Percentiles rank a stretch among this genome's conserved stretches.
Conservation (phyloP, 306 rosid species). For the Gastrolobium villosum region DNA sequence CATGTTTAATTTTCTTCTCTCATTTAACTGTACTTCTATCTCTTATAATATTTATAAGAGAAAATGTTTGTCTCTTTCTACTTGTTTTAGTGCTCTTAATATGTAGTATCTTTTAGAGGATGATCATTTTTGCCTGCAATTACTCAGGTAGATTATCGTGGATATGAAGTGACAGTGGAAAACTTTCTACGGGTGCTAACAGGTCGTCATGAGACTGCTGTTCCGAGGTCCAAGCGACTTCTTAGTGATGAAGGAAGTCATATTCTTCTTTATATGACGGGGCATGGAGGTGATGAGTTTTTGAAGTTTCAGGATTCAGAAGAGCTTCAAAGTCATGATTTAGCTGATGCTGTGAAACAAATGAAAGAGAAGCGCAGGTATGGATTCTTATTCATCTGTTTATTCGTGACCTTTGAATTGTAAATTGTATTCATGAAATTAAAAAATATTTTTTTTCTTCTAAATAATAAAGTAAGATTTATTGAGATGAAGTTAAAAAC, state of each 20-base stretch:
- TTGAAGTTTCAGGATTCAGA: constrained; percentile 97
- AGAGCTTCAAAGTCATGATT: constrained; percentile 99
- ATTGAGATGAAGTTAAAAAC: not conserved
- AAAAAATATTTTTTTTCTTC: not conserved
- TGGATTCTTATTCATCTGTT: constrained; percentile 39
- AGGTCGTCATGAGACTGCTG: constrained; percentile 90
- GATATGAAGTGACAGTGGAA: constrained; percentile 95
- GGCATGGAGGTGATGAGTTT: constrained; percentile 98
- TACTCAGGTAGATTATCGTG: constrained; percentile 94
- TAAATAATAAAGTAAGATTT: not conserved
- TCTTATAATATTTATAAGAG: constrained; percentile 33
- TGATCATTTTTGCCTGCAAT: constrained; percentile 44
- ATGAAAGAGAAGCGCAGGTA: constrained; percentile 97
- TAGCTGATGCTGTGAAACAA: constrained; percentile 97
- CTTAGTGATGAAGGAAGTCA: constrained; percentile 99
- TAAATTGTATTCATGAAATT: constrained; percentile 21
- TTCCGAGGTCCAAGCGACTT: constrained; percentile 96
- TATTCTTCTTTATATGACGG: constrained; percentile 95
- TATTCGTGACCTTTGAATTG: constrained; percentile 19
- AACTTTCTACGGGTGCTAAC: constrained; percentile 87
- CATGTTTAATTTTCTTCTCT: constrained; percentile 1
- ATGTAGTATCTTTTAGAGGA: constrained; percentile 20
- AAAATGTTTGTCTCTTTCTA: constrained; percentile 22
- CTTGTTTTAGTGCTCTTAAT: constrained; percentile 39
- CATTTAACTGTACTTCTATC: constrained; percentile 11